phyloP scores from a whole-genome alignment of 345 rosid species.

The Corchorus capsularis region DNA sequence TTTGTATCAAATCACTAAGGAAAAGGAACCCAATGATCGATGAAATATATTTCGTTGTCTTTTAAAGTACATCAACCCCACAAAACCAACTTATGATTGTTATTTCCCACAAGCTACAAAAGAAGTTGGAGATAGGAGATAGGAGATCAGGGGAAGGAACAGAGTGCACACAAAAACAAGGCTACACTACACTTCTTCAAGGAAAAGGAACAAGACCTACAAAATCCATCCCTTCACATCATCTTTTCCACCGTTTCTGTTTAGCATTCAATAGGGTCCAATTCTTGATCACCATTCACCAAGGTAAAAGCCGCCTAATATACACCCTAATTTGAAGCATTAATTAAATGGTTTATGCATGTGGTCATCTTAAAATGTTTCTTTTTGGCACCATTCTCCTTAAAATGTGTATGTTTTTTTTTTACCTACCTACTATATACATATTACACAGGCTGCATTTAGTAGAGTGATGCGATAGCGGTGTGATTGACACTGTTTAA shows the following conservation, averaged over 20 bases:
- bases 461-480: too few relatives aligned
- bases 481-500: too few relatives aligned
- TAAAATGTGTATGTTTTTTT: too few relatives aligned
- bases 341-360: too few relatives aligned
- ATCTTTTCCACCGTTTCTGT: background rate
- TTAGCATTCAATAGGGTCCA: too few relatives aligned
- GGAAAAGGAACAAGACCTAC: background rate
- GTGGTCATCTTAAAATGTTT: too few relatives aligned
- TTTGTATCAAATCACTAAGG: background rate
- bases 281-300: too few relatives aligned
- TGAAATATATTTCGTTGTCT: background rate
- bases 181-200: background rate
- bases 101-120: background rate
- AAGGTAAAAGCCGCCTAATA: too few relatives aligned
- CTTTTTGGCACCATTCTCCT: too few relatives aligned
- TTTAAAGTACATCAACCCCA: slow-evolving; percentile 10
- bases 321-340: too few relatives aligned
- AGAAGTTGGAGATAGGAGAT: background rate
- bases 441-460: too few relatives aligned
- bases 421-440: too few relatives aligned
- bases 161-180: background rate
- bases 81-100: background rate
- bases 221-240: background rate
- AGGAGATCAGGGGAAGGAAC: background rate
- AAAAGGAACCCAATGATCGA: background rate